Evolutionary conservation across 2,329 filamentous ascomycete genomes (phyloP), one percentile per base, ranked within the genome.

Genomic region (Cadophora malorum): DNA sequence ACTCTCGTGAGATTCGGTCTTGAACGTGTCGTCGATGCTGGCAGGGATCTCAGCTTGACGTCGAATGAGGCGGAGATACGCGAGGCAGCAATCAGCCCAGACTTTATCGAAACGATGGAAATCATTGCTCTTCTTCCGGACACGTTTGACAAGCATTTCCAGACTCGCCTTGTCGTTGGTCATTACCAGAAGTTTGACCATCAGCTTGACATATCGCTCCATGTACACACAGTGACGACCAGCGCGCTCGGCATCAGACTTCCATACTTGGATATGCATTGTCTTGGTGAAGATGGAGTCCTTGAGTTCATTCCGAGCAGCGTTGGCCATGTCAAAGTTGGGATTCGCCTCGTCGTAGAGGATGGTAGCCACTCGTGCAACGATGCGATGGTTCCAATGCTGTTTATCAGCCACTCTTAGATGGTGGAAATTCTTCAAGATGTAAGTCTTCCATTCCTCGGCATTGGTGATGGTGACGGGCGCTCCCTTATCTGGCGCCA

Each of bases 351-450:
- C 85, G 67, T 90, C 84, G 72, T 87, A 91, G 7, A 90, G 80
- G 50, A 90, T 83, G 71, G 85, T 85, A 6, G 88, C 89, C 67
- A 84, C 84, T 69, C 89, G 84, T 64, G 83, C 83, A 63, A 88
- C 87, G 83, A 93, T 91, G 19, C 90, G 86, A 77, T 93, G 90
- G 76, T 93, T 90, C 90, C 90, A 93, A 71, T 90, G 89, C 3
- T 88, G 86, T 76, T 92, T 92, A 76, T 93, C 90, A 2, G 87
- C 86, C 60, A 69, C 73, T 41, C 74, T 71, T 21, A 78, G 70
- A 49, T 75, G 71, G 23, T 74, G 72, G 35, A 79, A 65, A 33
- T 68, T 79, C 50, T 83, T 81, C 16, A 90, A 78, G 53, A 91
- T 82, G 73, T 88, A 91, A 4, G 81, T 73, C 59, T 86, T 83